These are phyloP conservation scores for Avena atlantica DNA, from an alignment of 176 grass and related monocot species.

Conservation along the genomic window DNA sequence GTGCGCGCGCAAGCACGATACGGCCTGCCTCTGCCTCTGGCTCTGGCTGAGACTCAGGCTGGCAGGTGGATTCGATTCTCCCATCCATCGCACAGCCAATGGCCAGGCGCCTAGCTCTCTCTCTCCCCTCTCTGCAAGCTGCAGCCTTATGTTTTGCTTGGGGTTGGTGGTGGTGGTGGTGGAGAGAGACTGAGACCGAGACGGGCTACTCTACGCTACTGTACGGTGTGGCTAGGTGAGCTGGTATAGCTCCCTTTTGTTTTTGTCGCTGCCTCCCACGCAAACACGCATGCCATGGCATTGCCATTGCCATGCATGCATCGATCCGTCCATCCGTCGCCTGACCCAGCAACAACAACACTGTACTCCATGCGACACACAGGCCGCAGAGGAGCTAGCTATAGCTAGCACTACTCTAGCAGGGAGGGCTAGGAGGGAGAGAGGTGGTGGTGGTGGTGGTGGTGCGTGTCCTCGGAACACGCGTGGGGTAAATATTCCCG, in stretches of 20 bases:
- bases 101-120: not conserved
- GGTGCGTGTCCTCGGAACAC: slow-evolving; percentile 41
- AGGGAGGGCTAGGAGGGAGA: not conserved
- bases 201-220: not conserved
- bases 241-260: slow-evolving; percentile 17
- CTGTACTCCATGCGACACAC: not conserved
- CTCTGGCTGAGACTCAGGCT: slow-evolving; percentile 16
- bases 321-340: slow-evolving; percentile 40
- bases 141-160: slow-evolving; percentile 48
- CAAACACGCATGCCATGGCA: slow-evolving; percentile 25
- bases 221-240: not conserved
- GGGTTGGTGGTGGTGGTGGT: slow-evolving; percentile 22
- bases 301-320: slow-evolving; percentile 20
- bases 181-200: too few relatives aligned
- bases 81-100: slow-evolving; percentile 24
- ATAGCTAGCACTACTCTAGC: not conserved
- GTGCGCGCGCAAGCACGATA: slow-evolving; percentile 23
- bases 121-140: not conserved
- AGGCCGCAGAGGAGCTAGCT: not conserved
- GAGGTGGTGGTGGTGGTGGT: not conserved
- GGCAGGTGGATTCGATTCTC: slow-evolving; percentile 72
- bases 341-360: not conserved
- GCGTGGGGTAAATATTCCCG: slow-evolving; percentile 49
- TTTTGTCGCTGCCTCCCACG: slow-evolving; percentile 46
- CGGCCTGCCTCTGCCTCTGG: not conserved